These are phyloP conservation scores for Globisporangium mamillatum DNA, from an alignment of 352 stramenopile species.

Conservation along the genomic window DNA sequence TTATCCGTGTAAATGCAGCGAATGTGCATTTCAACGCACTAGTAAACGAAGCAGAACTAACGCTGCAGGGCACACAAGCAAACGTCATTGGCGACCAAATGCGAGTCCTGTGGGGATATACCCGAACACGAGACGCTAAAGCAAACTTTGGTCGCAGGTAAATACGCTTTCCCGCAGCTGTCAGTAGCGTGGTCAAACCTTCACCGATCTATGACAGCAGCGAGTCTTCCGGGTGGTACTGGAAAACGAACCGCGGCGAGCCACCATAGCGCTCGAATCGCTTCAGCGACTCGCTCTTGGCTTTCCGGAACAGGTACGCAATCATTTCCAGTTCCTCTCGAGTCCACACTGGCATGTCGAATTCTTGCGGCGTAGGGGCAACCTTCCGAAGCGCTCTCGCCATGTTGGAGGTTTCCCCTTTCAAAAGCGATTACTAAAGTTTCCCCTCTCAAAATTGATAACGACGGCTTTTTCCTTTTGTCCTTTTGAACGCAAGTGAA, in stretches of 20 bases:
- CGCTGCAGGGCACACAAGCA: no score
- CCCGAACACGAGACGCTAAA: no score
- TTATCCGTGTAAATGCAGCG: no score
- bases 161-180: no score
- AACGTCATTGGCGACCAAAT: no score
- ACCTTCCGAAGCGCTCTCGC: not conserved
- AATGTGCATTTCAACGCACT: no score
- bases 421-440: not conserved
- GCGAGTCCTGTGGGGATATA: no score
- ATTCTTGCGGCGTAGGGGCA: not conserved
- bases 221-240: not conserved
- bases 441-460: not conserved
- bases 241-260: not conserved
- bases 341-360: not conserved
- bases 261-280: not conserved
- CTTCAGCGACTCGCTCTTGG: not conserved
- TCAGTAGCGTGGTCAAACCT: no score
- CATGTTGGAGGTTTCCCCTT: slow-evolving; percentile 8
- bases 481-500: not conserved
- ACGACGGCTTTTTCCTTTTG: no score
- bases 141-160: no score
- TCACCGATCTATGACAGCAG: no score
- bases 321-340: not conserved
- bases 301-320: not conserved
- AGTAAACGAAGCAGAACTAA: no score